phyloP scores from a whole-genome alignment of 169 alveolate species.

The Babesia caballi region DNA sequence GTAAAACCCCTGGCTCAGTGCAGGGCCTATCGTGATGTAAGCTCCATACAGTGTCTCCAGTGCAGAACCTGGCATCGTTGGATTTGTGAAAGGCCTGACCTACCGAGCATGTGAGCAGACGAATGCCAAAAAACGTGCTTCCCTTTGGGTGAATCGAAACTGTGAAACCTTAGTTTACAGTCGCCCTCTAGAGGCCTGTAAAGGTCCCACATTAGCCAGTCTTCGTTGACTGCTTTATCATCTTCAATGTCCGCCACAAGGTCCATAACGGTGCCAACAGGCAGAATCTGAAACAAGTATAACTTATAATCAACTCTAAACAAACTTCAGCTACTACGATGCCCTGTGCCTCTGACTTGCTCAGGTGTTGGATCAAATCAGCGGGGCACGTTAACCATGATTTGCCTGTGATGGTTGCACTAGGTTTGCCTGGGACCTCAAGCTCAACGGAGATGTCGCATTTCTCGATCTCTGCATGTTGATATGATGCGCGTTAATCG shows the following conservation, averaged over 20 bases:
- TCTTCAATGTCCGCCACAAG: slow-evolving; percentile 41
- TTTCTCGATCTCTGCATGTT: slow-evolving; percentile 23
- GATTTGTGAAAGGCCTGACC: neutral
- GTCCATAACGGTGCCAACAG: neutral
- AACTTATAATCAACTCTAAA: neutral
- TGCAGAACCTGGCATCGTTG: slow-evolving; percentile 79
- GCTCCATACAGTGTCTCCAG: slow-evolving; percentile 95
- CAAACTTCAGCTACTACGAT: slow-evolving; percentile 55
- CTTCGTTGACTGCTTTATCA: slow-evolving; percentile 19
- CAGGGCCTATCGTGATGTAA: slow-evolving; percentile 95
- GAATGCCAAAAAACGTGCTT: slow-evolving; percentile 97
- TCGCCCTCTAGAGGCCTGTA: slow-evolving; percentile 96
- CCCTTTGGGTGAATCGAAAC: slow-evolving; percentile 93
- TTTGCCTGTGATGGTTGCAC: slow-evolving; percentile 12
- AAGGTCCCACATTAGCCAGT: slow-evolving; percentile 92
- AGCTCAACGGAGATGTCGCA: slow-evolving; percentile 20
- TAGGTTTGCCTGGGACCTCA: slow-evolving; percentile 25
- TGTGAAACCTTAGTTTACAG: slow-evolving; percentile 87
- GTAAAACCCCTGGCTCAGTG: slow-evolving; percentile 94
- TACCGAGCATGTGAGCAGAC: slow-evolving; percentile 94
- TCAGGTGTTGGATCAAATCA: slow-evolving; percentile 28
- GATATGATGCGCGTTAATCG: neutral
- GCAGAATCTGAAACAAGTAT: neutral
- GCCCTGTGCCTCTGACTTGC: slow-evolving; percentile 37
- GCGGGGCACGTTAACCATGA: slow-evolving; percentile 49